These are phyloP conservation scores for Brachypodium distachyon DNA, from an alignment of 202 grass and related monocot species.

Conservation along the genomic window DNA sequence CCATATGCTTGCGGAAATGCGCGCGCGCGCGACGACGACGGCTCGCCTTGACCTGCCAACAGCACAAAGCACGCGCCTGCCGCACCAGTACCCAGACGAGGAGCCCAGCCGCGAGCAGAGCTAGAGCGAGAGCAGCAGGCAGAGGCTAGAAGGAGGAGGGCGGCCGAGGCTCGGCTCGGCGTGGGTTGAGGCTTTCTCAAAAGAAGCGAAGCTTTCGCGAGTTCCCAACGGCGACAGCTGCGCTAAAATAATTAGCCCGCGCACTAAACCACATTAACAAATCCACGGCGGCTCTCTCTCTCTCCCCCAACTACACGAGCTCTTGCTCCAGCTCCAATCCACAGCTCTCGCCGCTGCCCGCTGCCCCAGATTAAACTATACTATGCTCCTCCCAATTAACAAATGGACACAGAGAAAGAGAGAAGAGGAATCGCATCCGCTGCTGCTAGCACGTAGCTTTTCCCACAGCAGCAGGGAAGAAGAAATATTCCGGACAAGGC, in stretches of 20 bases:
- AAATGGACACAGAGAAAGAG: too few species aligned
- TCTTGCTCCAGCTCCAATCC: not conserved
- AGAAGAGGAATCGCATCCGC: not conserved
- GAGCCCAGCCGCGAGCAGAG: not conserved
- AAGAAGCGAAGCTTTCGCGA: slow-evolving; percentile 55
- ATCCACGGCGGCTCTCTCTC: not conserved
- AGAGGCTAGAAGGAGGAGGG: not conserved
- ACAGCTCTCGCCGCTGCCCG: not conserved
- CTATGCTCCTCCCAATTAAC: too few species aligned
- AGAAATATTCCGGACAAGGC: not conserved
- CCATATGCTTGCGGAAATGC: slow-evolving; percentile 36
- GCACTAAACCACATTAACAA: slow-evolving; percentile 31
- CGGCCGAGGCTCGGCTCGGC: not conserved
- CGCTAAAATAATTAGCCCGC: slow-evolving; percentile 42
- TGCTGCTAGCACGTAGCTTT: not conserved
- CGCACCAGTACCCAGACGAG: not conserved
- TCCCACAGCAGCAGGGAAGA: too few species aligned
- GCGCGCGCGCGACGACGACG: not conserved
- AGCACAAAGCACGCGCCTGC: not conserved
- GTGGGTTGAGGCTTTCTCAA: slow-evolving; percentile 27
- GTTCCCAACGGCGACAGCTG: slow-evolving; percentile 42
- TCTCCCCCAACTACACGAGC: not conserved
- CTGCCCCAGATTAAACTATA: too few species aligned
- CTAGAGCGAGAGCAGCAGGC: not conserved
- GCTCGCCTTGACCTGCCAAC: not conserved